Percentiles rank a stretch among this genome's conserved stretches.
Evolutionary conservation across 805 yeast genomes (phyloP).

Genomic region (Candida piceae): DNA sequence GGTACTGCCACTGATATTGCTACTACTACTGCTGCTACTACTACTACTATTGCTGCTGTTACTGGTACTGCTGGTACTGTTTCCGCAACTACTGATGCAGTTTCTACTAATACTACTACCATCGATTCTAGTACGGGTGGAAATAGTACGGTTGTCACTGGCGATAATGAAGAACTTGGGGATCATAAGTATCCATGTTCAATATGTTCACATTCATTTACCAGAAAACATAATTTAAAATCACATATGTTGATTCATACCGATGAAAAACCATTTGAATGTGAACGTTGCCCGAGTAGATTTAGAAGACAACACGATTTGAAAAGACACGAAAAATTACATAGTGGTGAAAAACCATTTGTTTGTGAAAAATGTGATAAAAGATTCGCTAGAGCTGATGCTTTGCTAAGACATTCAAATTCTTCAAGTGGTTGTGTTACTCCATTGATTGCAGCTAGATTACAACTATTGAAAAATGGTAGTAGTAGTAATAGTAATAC

Average conservation of each 20-base stretch:
- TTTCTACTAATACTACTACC: too few relatives aligned
- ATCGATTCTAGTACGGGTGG: too few relatives aligned
- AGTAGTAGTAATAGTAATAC: background rate
- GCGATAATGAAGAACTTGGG: too few relatives aligned
- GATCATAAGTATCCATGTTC: constrained; percentile 46
- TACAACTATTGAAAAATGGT: background rate
- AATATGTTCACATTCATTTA: constrained; percentile 58
- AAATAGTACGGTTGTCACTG: too few relatives aligned
- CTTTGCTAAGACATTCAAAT: constrained; percentile 63
- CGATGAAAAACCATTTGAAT: constrained; percentile 55
- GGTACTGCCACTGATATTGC: too few relatives aligned
- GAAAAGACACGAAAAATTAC: constrained; percentile 69
- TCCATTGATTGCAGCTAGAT: too few relatives aligned
- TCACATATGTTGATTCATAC: constrained; percentile 69
- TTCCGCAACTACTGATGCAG: too few relatives aligned
- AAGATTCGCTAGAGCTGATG: constrained; percentile 70
- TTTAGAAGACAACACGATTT: constrained; percentile 75
- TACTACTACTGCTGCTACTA: too few relatives aligned
- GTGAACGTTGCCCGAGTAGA: constrained; percentile 53
- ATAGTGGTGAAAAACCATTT: constrained; percentile 71
- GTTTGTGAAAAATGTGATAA: constrained; percentile 57
- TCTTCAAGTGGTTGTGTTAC: constrained; percentile 27
- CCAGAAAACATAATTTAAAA: constrained; percentile 70
- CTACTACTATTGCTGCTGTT: too few relatives aligned
- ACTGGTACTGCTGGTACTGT: too few relatives aligned